Evolutionary conservation across 2,329 filamentous ascomycete genomes (phyloP), one percentile per base, ranked within the genome.

Genomic region (Claviceps capensis): DNA sequence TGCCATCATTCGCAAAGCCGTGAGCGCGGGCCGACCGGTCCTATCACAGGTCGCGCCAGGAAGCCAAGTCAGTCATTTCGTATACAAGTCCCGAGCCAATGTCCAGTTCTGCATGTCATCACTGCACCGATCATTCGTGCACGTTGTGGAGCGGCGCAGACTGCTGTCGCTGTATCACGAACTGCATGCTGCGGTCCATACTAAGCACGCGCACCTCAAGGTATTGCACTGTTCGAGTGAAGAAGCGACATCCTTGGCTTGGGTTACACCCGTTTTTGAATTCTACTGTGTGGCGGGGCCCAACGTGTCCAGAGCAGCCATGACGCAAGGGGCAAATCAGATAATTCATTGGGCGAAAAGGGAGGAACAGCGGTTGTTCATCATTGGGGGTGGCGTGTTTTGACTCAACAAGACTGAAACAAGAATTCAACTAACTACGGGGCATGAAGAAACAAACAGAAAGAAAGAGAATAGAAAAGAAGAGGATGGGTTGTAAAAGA

Each of bases 21-120:
- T 87, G 36, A 76, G 76, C 9, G 72, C 77, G 37, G 88, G 89
- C 11, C 84, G 91, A 9, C 83, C 86, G 1, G 73, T 71, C 26
- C 78, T 85, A 53, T 78, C 81, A 16, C 85, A 93, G 54, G 83
- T 98, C 53, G 78, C 89, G 1, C 86, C 89, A 0, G 86, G 85
- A 23, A 86, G 84, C 16, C 82, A 85, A 36, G 72, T 97, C 50
- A 83, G 85, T 59, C 93, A 98, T 71, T 98, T 97, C 63, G 70
- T 98, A 17, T 98, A 95, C 75, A 98, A 97, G 68, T 95, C 88
- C 16, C 81, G 88, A 54, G 83, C 85, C 19, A 95, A 98, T 60
- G 93, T 98, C 30, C 94, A 98, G 65, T 98, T 96, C 67, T 85
- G 82, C 59, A 95, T 95, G 88, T 86, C 90, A 1, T 82, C 86